phyloP scores from a whole-genome alignment of 176 grass and related monocot genomes.

The Aegilops tauschii region DNA sequence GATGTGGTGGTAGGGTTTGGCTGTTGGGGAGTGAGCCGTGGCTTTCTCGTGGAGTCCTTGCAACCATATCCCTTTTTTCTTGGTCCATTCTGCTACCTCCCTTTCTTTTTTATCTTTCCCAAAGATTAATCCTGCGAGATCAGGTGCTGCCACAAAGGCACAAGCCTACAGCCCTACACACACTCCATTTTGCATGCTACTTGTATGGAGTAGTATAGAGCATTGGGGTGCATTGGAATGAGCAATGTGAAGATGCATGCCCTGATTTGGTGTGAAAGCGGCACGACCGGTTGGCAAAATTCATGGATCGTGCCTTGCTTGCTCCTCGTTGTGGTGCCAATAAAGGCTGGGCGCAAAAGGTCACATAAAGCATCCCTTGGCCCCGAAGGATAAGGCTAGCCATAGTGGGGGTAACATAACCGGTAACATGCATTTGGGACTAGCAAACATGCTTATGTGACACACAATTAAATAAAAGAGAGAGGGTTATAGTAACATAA shows the following conservation, averaged over 20 bases:
- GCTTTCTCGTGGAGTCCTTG: background rate
- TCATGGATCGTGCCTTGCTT: slow-evolving; percentile 35
- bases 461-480: too few relatives aligned
- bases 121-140: background rate
- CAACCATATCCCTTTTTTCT: background rate
- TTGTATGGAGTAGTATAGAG: background rate
- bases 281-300: slow-evolving; percentile 8
- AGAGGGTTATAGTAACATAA: too few relatives aligned
- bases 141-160: background rate
- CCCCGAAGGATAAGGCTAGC: too few relatives aligned
- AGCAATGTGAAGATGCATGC: background rate
- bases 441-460: too few relatives aligned
- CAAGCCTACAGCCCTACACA: too few relatives aligned
- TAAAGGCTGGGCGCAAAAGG: slow-evolving; percentile 19
- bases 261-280: background rate
- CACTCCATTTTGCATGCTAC: too few relatives aligned
- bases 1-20: slow-evolving; percentile 22
- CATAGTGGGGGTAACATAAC: too few relatives aligned
- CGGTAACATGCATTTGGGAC: too few relatives aligned
- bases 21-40: slow-evolving; percentile 17
- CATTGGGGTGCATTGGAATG: background rate
- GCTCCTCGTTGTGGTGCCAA: slow-evolving; percentile 9
- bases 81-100: background rate
- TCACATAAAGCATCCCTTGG: background rate
- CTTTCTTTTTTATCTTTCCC: too few relatives aligned